phyloP scores from a whole-genome alignment of 805 yeast genomes.

The Kregervanrija delftensis region DNA sequence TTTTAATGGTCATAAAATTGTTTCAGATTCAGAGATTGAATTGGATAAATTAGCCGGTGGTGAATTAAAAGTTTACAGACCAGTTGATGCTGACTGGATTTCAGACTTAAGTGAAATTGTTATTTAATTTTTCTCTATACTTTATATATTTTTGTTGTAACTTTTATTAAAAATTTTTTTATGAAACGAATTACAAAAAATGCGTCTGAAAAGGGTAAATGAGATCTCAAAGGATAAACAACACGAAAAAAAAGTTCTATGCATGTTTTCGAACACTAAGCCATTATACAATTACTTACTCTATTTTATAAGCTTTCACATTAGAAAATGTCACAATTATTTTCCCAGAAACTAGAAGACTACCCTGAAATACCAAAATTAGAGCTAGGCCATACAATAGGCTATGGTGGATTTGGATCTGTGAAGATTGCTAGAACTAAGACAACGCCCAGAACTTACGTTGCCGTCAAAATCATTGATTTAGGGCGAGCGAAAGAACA shows the following conservation, averaged over 20 bases:
- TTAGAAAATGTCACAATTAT: too few species aligned
- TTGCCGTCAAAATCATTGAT: constrained; percentile 57
- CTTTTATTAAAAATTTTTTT: neutral
- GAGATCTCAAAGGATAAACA: neutral
- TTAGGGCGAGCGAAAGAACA: constrained; percentile 26
- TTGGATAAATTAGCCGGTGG: constrained; percentile 36
- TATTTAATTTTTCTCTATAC: neutral
- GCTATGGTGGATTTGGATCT: constrained; percentile 64
- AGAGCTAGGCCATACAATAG: constrained; percentile 45
- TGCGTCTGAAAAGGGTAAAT: neutral
- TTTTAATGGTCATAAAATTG: constrained; percentile 35
- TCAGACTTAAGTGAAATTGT: constrained; percentile 13
- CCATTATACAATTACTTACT: too few species aligned
- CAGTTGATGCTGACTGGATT: constrained; percentile 42
- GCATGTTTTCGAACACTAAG: too few species aligned
- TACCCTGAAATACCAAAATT: constrained; percentile 41
- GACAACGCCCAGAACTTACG: constrained; percentile 10
- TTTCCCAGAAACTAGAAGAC: neutral
- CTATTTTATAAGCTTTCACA: too few species aligned
- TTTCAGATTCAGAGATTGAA: constrained; percentile 32
- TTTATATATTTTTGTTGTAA: neutral
- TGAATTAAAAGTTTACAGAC: constrained; percentile 38
- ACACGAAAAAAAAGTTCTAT: constrained; percentile 1
- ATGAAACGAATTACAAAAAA: neutral
- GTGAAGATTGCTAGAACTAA: constrained; percentile 43